These are phyloP conservation scores for Solanum appendiculatum DNA, from an alignment of 257 asterid species.

Conservation along the genomic window DNA sequence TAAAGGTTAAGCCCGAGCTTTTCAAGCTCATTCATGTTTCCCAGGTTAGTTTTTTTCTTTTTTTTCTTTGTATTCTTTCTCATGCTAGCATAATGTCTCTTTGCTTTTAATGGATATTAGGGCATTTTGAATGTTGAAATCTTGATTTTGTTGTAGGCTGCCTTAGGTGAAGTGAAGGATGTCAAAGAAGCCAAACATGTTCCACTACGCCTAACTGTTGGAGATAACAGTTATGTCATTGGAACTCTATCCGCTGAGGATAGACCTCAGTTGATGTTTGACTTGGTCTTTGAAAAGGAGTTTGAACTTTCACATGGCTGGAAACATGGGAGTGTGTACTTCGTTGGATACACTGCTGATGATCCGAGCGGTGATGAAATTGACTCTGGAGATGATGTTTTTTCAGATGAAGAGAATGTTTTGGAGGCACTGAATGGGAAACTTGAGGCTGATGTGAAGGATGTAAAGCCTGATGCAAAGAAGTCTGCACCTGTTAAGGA, in stretches of 20 bases:
- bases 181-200: constrained; percentile 27
- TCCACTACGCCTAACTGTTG: constrained; percentile 37
- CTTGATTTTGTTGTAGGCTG: constrained; percentile 25
- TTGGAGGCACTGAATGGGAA: neutral
- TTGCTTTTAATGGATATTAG: neutral
- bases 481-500: neutral
- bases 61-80: neutral
- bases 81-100: neutral
- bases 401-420: constrained; percentile 4
- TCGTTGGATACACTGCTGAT: constrained; percentile 40
- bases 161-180: constrained; percentile 59
- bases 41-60: constrained; percentile 30
- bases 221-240: constrained; percentile 18
- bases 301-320: constrained; percentile 80
- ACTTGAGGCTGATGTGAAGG: neutral
- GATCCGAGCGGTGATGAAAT: constrained; percentile 7
- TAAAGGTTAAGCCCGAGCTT: constrained; percentile 29
- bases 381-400: neutral
- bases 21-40: constrained; percentile 52
- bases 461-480: constrained; percentile 9
- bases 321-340: constrained; percentile 54
- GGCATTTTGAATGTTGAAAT: neutral
- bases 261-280: constrained; percentile 47
- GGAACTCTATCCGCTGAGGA: constrained; percentile 51
- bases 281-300: constrained; percentile 53